Base-by-base conservation (phyloP, 106 monocot genomes). In the Allium cepa region DNA sequence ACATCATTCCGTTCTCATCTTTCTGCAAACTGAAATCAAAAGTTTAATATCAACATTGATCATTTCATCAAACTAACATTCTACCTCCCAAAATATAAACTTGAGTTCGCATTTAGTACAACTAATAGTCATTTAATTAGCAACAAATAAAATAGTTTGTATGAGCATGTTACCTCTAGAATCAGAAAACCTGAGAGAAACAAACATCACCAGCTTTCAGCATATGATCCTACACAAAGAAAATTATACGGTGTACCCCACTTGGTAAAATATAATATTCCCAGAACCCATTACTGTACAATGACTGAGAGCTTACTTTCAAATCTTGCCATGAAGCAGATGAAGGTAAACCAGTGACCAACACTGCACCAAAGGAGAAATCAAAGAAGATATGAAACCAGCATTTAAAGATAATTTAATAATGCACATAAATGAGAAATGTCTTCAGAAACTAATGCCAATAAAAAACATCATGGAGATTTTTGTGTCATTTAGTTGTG, bases 301-400 rank as follows among this genome's bases (percentile, higher is more conserved):
- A 36, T 36, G 36, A 26, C 14, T 64, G 16, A 11, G 8, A 48
- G 46, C 10, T n/a, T 70, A 88, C 93, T 79, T 93, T 93, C 57
- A 95, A 67, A 53, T 95, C 94, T 86, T 95, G 94, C 94, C 94
- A 95, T 15, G 94, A 95, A 45, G 94, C 91, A 70, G 91, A 88
- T 27, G 88, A 83, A 66, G 94, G 94, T 49, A 95, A 73, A 78
- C 94, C 94, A 65, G 90, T 87, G 50, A 94, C 83, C 58, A 88
- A 7, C 1, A 94, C 94, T 94, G 70, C 68, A 80, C 7, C 46
- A 51, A 9, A 36, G 63, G 8, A 60, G 47, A 3, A 9, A 53
- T 56, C 15, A 15, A 45, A 13, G 66, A 64, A 45, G 7, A 12
- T 55, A 55, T 55, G 53, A 55, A 36, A 36, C 5, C 36, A 36